These are phyloP conservation scores for Erysimum cheiranthoides DNA, from an alignment of 345 rosid species.

Conservation along the genomic window DNA sequence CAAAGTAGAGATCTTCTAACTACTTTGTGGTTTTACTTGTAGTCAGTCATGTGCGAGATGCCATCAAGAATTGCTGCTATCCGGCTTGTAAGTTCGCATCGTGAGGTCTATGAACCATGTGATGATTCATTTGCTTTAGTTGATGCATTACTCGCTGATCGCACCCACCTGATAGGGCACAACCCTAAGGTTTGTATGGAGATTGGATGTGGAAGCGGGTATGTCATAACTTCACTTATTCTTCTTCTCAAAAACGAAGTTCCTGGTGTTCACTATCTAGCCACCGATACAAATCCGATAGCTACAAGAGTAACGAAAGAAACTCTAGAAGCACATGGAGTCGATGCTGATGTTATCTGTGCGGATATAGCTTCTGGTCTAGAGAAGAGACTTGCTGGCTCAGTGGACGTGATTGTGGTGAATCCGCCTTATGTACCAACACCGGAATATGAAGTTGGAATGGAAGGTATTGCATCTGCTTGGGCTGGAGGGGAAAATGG, in stretches of 20 bases:
- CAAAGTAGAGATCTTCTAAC: slow-evolving; percentile 6
- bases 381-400: slow-evolving; percentile 67
- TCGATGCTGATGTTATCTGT: slow-evolving; percentile 67
- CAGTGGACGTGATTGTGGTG: slow-evolving; percentile 81
- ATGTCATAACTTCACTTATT: slow-evolving; percentile 81
- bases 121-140: slow-evolving; percentile 93
- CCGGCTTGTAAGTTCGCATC: slow-evolving; percentile 77
- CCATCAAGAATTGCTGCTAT: slow-evolving; percentile 65
- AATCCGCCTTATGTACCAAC: slow-evolving; percentile 98
- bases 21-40: slow-evolving; percentile 2
- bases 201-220: slow-evolving; percentile 88
- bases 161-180: slow-evolving; percentile 59
- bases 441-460: slow-evolving; percentile 83
- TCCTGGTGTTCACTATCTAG: slow-evolving; percentile 55
- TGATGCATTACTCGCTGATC: slow-evolving; percentile 83
- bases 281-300: slow-evolving; percentile 71
- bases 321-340: slow-evolving; percentile 74
- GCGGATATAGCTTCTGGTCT: slow-evolving; percentile 70
- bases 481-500: slow-evolving; percentile 98
- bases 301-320: slow-evolving; percentile 65
- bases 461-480: slow-evolving; percentile 69
- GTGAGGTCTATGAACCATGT: slow-evolving; percentile 90
- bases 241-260: slow-evolving; percentile 63
- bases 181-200: slow-evolving; percentile 73
- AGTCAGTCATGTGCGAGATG: slow-evolving; percentile 45